These are phyloP conservation scores for Penicillium sp. DNA, from an alignment of 2,329 filamentous ascomycete genomes.

Conservation along the genomic window DNA sequence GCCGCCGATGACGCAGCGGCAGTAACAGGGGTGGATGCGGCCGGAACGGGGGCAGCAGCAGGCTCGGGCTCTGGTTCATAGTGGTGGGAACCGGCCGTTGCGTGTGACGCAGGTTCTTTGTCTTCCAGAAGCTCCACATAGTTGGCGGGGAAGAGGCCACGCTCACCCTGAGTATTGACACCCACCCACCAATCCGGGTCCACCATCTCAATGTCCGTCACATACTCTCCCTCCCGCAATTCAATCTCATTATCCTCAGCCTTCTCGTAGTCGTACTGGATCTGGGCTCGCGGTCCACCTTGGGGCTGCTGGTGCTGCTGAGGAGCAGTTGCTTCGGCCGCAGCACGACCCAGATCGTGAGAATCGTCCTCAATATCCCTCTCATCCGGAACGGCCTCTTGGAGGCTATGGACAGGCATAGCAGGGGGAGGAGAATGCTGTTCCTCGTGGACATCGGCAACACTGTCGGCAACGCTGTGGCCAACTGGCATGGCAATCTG, in stretches of 20 bases:
- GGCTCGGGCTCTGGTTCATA: slow-evolving; percentile 24
- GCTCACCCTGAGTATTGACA: slow-evolving; percentile 72
- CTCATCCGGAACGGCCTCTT: slow-evolving; percentile 54
- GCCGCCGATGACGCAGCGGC: slow-evolving; percentile 34
- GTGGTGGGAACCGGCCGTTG: slow-evolving; percentile 16
- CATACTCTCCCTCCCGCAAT: slow-evolving; percentile 74
- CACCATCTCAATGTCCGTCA: slow-evolving; percentile 91
- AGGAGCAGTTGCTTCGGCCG: slow-evolving; percentile 47
- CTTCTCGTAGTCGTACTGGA: slow-evolving; percentile 94
- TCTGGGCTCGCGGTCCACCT: slow-evolving; percentile 60
- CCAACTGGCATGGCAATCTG: slow-evolving; percentile 77
- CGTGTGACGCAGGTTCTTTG: slow-evolving; percentile 34
- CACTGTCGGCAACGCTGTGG: slow-evolving; percentile 46
- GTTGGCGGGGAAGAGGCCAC: slow-evolving; percentile 89
- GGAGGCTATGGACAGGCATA: slow-evolving; percentile 57
- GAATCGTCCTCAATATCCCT: slow-evolving; percentile 56
- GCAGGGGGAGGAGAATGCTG: slow-evolving; percentile 32
- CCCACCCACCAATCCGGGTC: slow-evolving; percentile 99
- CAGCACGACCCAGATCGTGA: slow-evolving; percentile 53
- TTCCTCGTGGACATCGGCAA: slow-evolving; percentile 39
- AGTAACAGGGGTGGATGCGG: slow-evolving; percentile 32
- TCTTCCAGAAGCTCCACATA: slow-evolving; percentile 80
- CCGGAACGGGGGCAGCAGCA: slow-evolving; percentile 32
- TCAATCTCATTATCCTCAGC: slow-evolving; percentile 96
- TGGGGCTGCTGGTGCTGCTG: slow-evolving; percentile 35